These are phyloP conservation scores for Acacia pycnantha DNA, from an alignment of 331 rosid genomes.

Conservation along the genomic window DNA sequence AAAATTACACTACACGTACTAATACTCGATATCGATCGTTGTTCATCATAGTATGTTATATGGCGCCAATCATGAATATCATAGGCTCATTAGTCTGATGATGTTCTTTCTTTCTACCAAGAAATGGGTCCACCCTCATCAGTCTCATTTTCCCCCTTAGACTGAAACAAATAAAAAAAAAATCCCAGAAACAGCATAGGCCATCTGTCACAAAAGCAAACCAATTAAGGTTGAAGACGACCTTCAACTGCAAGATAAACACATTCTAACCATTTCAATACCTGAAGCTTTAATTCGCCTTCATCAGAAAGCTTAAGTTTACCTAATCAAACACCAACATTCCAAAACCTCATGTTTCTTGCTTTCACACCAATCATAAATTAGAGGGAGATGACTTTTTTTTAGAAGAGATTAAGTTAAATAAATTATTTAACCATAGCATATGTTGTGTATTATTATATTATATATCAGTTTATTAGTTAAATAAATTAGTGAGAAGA, in stretches of 20 bases:
- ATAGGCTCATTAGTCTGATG: slow-evolving; percentile 19
- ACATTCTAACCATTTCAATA: slow-evolving; percentile 31
- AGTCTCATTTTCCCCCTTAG: slow-evolving; percentile 35
- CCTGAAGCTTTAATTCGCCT: neutral
- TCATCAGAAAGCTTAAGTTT: slow-evolving; percentile 37
- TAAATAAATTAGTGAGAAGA: too few species aligned
- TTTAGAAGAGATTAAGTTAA: too few species aligned
- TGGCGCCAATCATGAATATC: slow-evolving; percentile 1
- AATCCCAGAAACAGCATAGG: slow-evolving; percentile 30
- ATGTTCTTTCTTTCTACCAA: slow-evolving; percentile 14
- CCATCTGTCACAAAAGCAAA: slow-evolving; percentile 11
- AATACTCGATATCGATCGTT: neutral
- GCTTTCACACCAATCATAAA: slow-evolving; percentile 44
- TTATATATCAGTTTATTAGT: too few species aligned
- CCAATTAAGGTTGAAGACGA: slow-evolving; percentile 52
- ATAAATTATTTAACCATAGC: too few species aligned
- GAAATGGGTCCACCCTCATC: slow-evolving; percentile 29
- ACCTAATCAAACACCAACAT: slow-evolving; percentile 49
- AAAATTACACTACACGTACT: slow-evolving; percentile 4
- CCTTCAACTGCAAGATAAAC: slow-evolving; percentile 56
- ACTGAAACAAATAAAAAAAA: slow-evolving; percentile 24
- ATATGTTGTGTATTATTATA: too few species aligned
- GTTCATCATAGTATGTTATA: slow-evolving; percentile 20
- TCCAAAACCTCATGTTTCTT: slow-evolving; percentile 31
- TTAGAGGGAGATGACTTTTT: too few species aligned